phyloP scores from a whole-genome alignment of 2,329 filamentous ascomycete species.

The Phialophora tarda region DNA sequence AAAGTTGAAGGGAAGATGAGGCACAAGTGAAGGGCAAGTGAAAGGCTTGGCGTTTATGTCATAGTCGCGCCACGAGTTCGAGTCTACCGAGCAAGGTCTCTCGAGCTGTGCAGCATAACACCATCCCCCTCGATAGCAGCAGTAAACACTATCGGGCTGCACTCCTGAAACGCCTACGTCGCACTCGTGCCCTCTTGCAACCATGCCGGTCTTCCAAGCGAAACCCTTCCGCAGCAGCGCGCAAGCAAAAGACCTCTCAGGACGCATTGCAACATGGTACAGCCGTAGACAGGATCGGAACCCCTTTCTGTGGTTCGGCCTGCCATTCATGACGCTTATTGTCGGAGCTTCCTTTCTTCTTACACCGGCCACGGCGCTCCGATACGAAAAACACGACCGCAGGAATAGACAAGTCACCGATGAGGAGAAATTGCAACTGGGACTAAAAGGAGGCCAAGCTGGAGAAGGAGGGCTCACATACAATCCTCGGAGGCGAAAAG shows the following conservation, averaged over 20 bases:
- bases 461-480: conserved; percentile 70
- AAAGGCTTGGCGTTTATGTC: conserved; percentile 3
- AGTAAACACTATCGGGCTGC: background rate
- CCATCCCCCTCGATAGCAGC: background rate
- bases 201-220: conserved; percentile 68
- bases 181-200: background rate
- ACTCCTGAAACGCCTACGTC: background rate
- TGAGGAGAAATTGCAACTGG: conserved; percentile 84
- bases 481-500: conserved; percentile 50
- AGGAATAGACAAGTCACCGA: conserved; percentile 83
- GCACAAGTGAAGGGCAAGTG: background rate
- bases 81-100: background rate
- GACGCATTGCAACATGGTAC: conserved; percentile 74
- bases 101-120: background rate
- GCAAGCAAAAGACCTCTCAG: conserved; percentile 21
- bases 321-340: conserved; percentile 90
- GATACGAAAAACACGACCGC: conserved; percentile 91
- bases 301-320: conserved; percentile 89
- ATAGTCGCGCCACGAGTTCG: conserved; percentile 5
- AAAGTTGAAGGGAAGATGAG: background rate
- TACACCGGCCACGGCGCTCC: conserved; percentile 88
- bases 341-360: conserved; percentile 91
- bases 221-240: conserved; percentile 68
- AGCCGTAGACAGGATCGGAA: conserved; percentile 74
- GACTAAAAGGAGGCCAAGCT: conserved; percentile 74